Base-by-base conservation (phyloP, 2,329 filamentous ascomycete genomes). In the Coniochaeta sp. region DNA sequence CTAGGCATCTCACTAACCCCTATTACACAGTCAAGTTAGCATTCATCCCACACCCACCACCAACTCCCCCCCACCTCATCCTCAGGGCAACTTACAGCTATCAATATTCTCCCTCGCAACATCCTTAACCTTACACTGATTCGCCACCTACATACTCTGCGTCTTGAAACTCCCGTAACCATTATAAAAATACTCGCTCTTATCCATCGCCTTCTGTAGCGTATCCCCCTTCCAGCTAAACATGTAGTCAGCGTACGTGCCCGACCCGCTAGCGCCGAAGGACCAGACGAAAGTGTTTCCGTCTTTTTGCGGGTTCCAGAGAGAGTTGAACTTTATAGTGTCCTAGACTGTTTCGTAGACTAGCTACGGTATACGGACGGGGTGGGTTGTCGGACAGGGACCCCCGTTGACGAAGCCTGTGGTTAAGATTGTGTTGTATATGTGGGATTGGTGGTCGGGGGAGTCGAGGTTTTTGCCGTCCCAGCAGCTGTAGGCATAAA, bases 121-220 rank as follows among this genome's bases (percentile, higher is more conserved):
- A n/a, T n/a, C n/a, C 49, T 57, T 52, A 16, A 65, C 60, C 4
- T 57, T 62, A 48, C 63, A 65, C 53, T 62, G 18, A 40, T 65
- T 66, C 31, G 63, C 63, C 3, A 27, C 31, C 10, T 55, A 7
- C 62, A 65, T 65, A 45, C 50, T 49, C 57, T 66, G 63, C 59
- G 63, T 65, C 52, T 56, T 61, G 56, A 65, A 62, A 30, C 60
- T 61, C 14, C 63, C 62, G 51, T 61, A 65, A 48, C 62, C 63
- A 47, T 65, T 67, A 48, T 66, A 71, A 57, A 71, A 68, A 65
- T 69, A 72, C 54, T 70, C 67, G 51, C 45, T 42, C 31, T 49
- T 42, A 27, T 53, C 46, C 51, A 53, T 53, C 16, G 51, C 51
- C n/a, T 48, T 35, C 48, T 53, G 51, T 10, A 53, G 48, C 22